Evolutionary conservation across 2,329 filamentous ascomycete species (phyloP).

Genomic region (Aurifilum marmelostoma): DNA sequence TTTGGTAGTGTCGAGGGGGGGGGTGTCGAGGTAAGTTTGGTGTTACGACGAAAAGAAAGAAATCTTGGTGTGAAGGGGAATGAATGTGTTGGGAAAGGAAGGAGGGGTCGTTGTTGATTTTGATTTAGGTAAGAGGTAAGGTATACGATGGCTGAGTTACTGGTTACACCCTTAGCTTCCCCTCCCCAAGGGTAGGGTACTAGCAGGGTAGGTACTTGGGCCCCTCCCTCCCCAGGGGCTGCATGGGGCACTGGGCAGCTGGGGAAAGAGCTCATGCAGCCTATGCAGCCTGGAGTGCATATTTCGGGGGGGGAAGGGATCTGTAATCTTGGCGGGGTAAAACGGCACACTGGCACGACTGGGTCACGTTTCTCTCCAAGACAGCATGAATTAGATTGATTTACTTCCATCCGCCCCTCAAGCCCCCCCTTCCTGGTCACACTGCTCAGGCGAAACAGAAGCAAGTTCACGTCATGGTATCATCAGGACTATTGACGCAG

Average conservation of each 20-base stretch:
- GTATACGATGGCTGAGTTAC: constrained; percentile 9
- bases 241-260: not conserved
- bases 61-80: not conserved
- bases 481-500: constrained; percentile 3
- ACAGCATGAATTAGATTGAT: not conserved
- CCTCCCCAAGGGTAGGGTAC: constrained; percentile 4
- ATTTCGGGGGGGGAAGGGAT: not conserved
- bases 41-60: not conserved
- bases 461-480: not conserved
- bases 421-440: not conserved
- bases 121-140: not conserved
- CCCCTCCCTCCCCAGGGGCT: not conserved
- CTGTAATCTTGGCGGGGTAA: constrained; percentile 4
- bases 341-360: not conserved
- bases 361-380: not conserved
- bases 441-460: not conserved
- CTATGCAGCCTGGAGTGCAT: constrained; percentile 3
- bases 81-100: constrained; percentile 6
- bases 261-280: constrained; percentile 4
- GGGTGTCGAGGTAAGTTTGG: not conserved
- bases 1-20: not conserved
- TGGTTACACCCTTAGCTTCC: constrained; percentile 27
- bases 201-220: not conserved
- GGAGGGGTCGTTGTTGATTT: constrained; percentile 20
- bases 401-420: not conserved